Evolutionary conservation across 352 stramenopile species (phyloP), one percentile per base, ranked within the genome.

Genomic region (Stephanocyclus meneghinianus): DNA sequence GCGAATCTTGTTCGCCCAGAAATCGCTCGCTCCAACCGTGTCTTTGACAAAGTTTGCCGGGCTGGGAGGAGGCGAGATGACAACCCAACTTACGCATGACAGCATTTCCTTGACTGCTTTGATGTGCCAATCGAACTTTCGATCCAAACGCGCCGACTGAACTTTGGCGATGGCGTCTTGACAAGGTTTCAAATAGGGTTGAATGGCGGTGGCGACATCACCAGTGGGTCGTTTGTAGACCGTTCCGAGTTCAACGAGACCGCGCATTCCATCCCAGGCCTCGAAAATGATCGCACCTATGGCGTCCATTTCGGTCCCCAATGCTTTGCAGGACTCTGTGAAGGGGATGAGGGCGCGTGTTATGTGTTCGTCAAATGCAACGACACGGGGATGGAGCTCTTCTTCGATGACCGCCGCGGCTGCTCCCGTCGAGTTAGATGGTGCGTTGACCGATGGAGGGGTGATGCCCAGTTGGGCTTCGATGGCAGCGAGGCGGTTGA

Each of bases 1-100:
- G 61, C 97, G 91, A 85, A 99, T 98, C 83, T 98, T 98, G 90
- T 99, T 99, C 55, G 95, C 95, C 95, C 96, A 98, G 87, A 98
- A 98, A 81, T 98, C 96, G 48, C 92, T 95, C 55, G 93, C 95
- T 50, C 95, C 96, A 69, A 98, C 89, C 74, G 96, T 97, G 75
- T 95, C 96, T 76, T 98, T 96, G 65, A 98, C 96, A 86, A 98
- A 98, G 35, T 94, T 92, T 73, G 96, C 96, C 9, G 96, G 96
- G 37, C 80, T 69, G 15, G 78, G 60, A 40, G 87, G 86, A 51
- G 87, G 71, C 81, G 65, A 73, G 42, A 94, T 88, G n/a, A 91
- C 74, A 26, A 95, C 78, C 91, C 91, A 95, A 30, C 75, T 90
- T 4, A 95, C 61, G 66, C 76, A 89, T 40, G 76, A 67, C 10